Evolutionary conservation across 129 eudicot genomes (phyloP).

Genomic region (Helianthus tuberosus): DNA sequence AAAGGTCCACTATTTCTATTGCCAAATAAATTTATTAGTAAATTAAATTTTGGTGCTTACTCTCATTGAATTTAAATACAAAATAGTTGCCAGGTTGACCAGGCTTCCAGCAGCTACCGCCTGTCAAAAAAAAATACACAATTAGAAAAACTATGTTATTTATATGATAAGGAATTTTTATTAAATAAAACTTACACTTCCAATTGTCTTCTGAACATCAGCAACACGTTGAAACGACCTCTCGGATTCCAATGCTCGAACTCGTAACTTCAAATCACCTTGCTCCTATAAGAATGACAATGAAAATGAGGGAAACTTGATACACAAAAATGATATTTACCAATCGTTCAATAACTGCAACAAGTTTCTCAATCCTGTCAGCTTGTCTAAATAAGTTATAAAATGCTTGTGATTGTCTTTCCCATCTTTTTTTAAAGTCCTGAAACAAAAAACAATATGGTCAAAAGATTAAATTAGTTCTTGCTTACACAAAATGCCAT

Average conservation of each 20-base stretch:
- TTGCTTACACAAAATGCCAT: background rate
- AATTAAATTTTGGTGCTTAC: slow-evolving; percentile 43
- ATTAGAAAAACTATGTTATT: background rate
- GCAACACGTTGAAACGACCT: slow-evolving; percentile 99
- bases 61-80: slow-evolving; percentile 66
- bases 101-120: slow-evolving; percentile 95
- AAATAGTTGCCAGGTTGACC: slow-evolving; percentile 84
- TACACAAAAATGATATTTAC: slow-evolving; percentile 40
- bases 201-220: slow-evolving; percentile 86
- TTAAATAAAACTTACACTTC: slow-evolving; percentile 58
- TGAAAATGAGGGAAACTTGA: slow-evolving; percentile 45
- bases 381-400: slow-evolving; percentile 97
- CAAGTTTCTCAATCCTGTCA: slow-evolving; percentile 91
- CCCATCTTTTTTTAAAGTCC: slow-evolving; percentile 95
- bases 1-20: background rate
- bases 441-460: slow-evolving; percentile 38
- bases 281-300: slow-evolving; percentile 60
- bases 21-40: background rate
- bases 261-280: slow-evolving; percentile 98
- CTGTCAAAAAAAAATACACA: slow-evolving; percentile 44
- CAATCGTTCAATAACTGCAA: slow-evolving; percentile 81
- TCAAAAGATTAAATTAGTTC: slow-evolving; percentile 15
- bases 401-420: slow-evolving; percentile 82
- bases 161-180: background rate
- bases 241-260: slow-evolving; percentile 92